Base-by-base conservation (phyloP, 768 basidiomycete genomes). In the Lactarius psammicola region DNA sequence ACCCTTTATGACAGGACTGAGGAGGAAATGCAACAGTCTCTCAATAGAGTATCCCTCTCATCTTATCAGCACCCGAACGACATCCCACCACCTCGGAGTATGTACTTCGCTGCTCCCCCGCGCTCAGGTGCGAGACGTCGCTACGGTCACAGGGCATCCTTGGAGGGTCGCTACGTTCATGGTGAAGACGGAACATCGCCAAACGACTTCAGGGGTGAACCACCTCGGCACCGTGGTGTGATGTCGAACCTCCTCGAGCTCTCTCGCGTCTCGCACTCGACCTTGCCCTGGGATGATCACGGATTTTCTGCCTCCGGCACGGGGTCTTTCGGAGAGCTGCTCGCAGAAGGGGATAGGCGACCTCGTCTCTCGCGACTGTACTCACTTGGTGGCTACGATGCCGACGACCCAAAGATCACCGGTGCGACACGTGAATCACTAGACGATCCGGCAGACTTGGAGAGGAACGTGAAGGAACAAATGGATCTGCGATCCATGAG, bases 321-420 rank as follows among this genome's bases (percentile, higher is more conserved):
- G 15, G 56, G 40, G 18, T 59, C 65, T 34, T 49, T 44, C n/a
- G 56, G 40, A 30, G 61, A 59, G 23, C 26, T 18, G 26, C 11
- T 20, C 33, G 11, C 46, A 26, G 61, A 40, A 15, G 56, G 28
- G 3, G 56, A 63, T n/a, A 59, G 53, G 49, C 61, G 65, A 38
- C 65, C 65, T 1, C 61, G 26, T 36, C 57, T 66, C 17, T 62
- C 65, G 44, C 57, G 54, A 64, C 67, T 69, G 62, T 70, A 68
- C 66, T 69, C 71, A 63, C 64, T 57, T 36, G 65, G 65, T 13
- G 46, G 63, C 3, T 67, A 55, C 28, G 90, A 92, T 71, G 80
- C 84, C 9, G 88, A 92, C 68, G 89, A 92, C 74, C 88, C 88
- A 57, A 79, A 81, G 42, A 77, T 90, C 28, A 88, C 85, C 57